Conservation (phyloP, 177 flowering plant species). For the Telopea speciosissima region DNA sequence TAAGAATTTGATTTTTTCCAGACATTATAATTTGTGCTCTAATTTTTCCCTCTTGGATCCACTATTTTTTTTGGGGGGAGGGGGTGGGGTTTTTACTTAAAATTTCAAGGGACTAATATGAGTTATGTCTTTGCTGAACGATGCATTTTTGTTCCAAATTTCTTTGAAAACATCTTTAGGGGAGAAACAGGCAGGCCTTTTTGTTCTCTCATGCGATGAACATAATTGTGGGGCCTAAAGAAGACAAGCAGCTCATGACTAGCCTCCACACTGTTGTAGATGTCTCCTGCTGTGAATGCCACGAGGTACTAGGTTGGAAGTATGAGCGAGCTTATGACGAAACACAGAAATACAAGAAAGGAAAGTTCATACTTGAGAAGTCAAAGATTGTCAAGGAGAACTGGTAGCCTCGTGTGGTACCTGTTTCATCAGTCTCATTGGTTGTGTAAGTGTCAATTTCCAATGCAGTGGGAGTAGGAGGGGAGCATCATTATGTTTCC, state of each 20-base stretch:
- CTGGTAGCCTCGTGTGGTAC: background rate
- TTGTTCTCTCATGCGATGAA: slow-evolving; percentile 84
- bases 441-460: background rate
- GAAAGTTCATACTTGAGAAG: slow-evolving; percentile 79
- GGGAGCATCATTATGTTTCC: no score
- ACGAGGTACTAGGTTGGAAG: slow-evolving; percentile 79
- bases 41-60: no score
- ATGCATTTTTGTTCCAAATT: background rate
- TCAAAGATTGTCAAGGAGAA: slow-evolving; percentile 38
- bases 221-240: slow-evolving; percentile 57
- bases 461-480: no score
- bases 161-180: slow-evolving; percentile 29
- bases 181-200: slow-evolving; percentile 75
- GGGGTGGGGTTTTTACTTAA: no score
- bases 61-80: no score
- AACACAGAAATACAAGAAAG: slow-evolving; percentile 83
- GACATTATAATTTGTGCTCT: no score
- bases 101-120: background rate
- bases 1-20: no score
- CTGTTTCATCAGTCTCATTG: background rate
- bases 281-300: slow-evolving; percentile 60
- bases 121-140: background rate
- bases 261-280: slow-evolving; percentile 85
- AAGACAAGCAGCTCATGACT: slow-evolving; percentile 71
- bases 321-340: slow-evolving; percentile 75